A percentile compares a stretch with the other conserved stretches of the same genome.
Conservation (phyloP, 768 basidiomycete species). For the Cystobasidium tubakii region DNA sequence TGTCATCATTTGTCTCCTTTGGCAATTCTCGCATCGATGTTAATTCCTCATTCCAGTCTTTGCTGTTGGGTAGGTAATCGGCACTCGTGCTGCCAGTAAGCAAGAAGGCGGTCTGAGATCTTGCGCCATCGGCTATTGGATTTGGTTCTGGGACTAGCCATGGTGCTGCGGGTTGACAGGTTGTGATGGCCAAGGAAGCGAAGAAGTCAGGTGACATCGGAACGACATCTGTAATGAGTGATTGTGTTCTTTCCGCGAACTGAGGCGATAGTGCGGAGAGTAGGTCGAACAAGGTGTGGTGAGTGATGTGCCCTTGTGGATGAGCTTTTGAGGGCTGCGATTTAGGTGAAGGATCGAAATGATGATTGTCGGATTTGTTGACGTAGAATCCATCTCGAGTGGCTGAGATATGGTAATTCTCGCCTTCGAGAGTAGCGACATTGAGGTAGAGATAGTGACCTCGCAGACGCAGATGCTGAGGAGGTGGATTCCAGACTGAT, state of each 20-base stretch:
- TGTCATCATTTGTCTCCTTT: constrained; percentile 48
- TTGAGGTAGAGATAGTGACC: constrained; percentile 53
- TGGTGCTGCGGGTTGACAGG: constrained; percentile 51
- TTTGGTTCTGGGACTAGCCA: constrained; percentile 49
- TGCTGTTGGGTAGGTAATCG: constrained; percentile 50
- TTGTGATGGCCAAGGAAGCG: constrained; percentile 50
- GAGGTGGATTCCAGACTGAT: constrained; percentile 53
- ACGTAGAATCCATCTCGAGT: constrained; percentile 52
- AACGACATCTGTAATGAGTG: constrained; percentile 34
- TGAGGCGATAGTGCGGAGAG: constrained; percentile 50
- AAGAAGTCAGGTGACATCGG: constrained; percentile 44
- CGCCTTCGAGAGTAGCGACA: constrained; percentile 52
- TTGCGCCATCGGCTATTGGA: constrained; percentile 49
- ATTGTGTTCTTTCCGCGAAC: constrained; percentile 45
- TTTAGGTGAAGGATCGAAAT: constrained; percentile 52
- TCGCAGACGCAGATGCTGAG: constrained; percentile 50
- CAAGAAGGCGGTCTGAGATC: constrained; percentile 52
- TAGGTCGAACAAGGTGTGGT: constrained; percentile 52
- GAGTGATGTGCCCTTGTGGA: constrained; percentile 39
- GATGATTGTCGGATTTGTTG: constrained; percentile 48
- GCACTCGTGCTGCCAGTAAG: constrained; percentile 50
- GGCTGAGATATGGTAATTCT: constrained; percentile 50
- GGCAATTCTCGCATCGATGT: constrained; percentile 52
- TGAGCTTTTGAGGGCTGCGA: constrained; percentile 43
- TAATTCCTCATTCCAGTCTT: constrained; percentile 55